Base-by-base conservation (phyloP, 768 basidiomycete species). In the Antrodiella citrinella region DNA sequence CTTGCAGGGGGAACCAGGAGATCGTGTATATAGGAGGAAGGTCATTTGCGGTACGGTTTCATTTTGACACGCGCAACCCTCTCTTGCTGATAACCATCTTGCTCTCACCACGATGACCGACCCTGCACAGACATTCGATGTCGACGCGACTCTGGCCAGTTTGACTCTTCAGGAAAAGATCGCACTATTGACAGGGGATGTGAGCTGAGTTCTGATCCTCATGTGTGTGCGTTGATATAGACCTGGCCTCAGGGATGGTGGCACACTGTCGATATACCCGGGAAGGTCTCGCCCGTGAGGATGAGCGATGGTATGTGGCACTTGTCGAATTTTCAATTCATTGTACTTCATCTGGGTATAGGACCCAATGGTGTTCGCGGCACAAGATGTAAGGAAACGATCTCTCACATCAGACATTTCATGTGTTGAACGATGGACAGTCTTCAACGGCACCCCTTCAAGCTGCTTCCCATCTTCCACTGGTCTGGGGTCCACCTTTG, bases 391-490 rank as follows among this genome's bases (percentile, higher is more conserved):
- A 60, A 21, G 64, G 7, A 49, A 44, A 53, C 42, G 41, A 39
- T 19, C 45, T 48, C 43, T 57, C 24, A 4, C 5, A 42, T 19
- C 2, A 41, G 21, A 10, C 4, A 23, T 35, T 20, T 20, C 25
- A 21, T 26, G 25, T 44, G 3, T n/a, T n/a, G n/a, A n/a, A n/a
- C n/a, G n/a, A n/a, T n/a, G n/a, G n/a, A n/a, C 47, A 76, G 74
- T 77, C 63, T 78, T 78, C 66, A 78, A 79, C 52, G 75, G 77
- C 26, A 71, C 74, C 7, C 75, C 77, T 0, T 69, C 78, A 1
- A 77, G 72, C 48, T 81, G 78, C 54, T 79, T 81, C 62, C 80
- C 80, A 0, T 72, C 72, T 2, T 77, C 76, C 4, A 80, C 78
- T 3, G 79, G 75, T 9, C 57, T 82, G 3, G 80, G 73, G 4